These are phyloP conservation scores for Phytopythium montanum DNA, from an alignment of 352 stramenopile species.

Conservation along the genomic window DNA sequence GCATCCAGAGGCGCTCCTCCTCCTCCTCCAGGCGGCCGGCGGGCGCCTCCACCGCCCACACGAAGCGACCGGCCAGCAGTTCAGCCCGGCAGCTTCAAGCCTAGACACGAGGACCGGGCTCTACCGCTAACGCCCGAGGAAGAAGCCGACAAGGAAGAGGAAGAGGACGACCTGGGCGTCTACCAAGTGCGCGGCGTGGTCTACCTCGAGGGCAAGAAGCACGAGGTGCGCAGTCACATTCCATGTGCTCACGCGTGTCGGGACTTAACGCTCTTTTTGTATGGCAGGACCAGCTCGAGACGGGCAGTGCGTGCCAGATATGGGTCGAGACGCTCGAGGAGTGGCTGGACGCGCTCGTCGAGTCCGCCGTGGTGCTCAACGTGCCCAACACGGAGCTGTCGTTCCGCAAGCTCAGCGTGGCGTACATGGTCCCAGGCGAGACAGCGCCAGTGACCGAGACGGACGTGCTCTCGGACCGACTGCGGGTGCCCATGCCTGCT, in stretches of 20 bases:
- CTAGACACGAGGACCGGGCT: background rate
- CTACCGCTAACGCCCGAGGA: slow-evolving; percentile 1
- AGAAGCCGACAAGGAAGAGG: slow-evolving; percentile 23
- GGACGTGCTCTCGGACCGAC: slow-evolving; percentile 47
- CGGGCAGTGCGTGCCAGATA: slow-evolving; percentile 72
- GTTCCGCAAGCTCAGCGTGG: slow-evolving; percentile 59
- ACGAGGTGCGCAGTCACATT: slow-evolving; percentile 26
- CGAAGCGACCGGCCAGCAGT: background rate
- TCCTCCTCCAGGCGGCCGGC: slow-evolving; percentile 7
- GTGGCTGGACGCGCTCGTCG: slow-evolving; percentile 74
- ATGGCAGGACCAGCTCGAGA: slow-evolving; percentile 47
- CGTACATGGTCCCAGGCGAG: slow-evolving; percentile 52
- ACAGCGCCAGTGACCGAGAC: slow-evolving; percentile 37
- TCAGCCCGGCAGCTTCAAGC: background rate
- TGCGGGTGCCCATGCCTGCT: slow-evolving; percentile 63
- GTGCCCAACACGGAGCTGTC: slow-evolving; percentile 66
- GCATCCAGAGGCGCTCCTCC: slow-evolving; percentile 25
- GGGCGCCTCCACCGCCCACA: background rate
- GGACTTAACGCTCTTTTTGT: background rate
- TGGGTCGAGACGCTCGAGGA: slow-evolving; percentile 75
- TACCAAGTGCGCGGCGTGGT: slow-evolving; percentile 66
- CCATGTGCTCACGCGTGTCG: background rate
- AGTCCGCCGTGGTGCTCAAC: slow-evolving; percentile 46
- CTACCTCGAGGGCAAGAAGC: slow-evolving; percentile 78
- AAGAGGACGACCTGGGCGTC: slow-evolving; percentile 66